Conservation (phyloP, 176 grass and related monocot species). For the Thalia dealbata region DNA sequence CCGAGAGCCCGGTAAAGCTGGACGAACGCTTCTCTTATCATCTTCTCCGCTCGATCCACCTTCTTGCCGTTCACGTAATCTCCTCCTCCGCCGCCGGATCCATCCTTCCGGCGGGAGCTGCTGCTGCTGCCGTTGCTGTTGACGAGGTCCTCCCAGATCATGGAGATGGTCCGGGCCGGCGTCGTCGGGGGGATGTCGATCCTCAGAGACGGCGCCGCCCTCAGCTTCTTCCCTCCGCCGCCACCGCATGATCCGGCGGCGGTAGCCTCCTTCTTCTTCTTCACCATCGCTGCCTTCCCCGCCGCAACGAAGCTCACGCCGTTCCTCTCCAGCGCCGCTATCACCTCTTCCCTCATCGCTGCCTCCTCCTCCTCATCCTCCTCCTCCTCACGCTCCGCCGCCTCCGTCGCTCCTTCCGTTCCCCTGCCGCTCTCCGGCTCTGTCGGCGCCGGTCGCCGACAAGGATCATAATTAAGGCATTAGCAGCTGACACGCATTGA, state of each 20-base stretch:
- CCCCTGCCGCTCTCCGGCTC: neutral
- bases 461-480: too few relatives aligned
- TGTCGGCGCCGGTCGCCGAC: neutral
- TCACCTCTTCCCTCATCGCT: slow-evolving; percentile 21
- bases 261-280: too few relatives aligned
- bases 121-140: slow-evolving; percentile 23
- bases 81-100: slow-evolving; percentile 9
- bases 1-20: slow-evolving; percentile 32
- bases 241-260: too few relatives aligned
- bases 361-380: neutral
- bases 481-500: too few relatives aligned
- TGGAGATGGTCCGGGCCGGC: slow-evolving; percentile 18
- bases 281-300: slow-evolving; percentile 1
- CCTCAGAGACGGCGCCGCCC: slow-evolving; percentile 23
- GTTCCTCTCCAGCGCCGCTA: slow-evolving; percentile 34
- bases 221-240: slow-evolving; percentile 6
- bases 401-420: neutral
- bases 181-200: slow-evolving; percentile 39
- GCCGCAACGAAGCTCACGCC: slow-evolving; percentile 24
- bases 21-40: slow-evolving; percentile 31
- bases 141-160: slow-evolving; percentile 37
- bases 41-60: slow-evolving; percentile 36
- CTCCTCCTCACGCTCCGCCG: neutral
- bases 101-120: slow-evolving; percentile 11
- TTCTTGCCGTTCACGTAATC: slow-evolving; percentile 32